A percentile compares a stretch with the other conserved stretches of the same genome.
phyloP scores from a whole-genome alignment of 441 rosid genomes.

The Populus hybrid region DNA sequence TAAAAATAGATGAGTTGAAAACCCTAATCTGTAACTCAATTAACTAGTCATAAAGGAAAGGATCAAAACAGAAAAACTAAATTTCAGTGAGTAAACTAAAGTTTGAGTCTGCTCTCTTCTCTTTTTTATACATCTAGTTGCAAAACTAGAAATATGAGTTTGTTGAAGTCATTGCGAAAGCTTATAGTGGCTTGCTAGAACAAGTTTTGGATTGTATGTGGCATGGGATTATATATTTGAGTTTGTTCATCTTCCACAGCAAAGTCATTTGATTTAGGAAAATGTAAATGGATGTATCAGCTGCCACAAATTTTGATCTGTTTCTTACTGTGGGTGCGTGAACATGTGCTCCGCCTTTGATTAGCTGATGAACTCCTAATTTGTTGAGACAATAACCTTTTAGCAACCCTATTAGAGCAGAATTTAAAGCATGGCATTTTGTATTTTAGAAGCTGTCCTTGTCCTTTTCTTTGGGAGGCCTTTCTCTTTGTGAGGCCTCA shows the following conservation, averaged over 20 bases:
- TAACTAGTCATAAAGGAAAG: neutral
- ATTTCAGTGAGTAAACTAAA: neutral
- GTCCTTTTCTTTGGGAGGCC: neutral
- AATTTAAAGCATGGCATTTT: neutral
- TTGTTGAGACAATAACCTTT: neutral
- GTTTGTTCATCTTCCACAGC: neutral
- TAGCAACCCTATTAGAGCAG: neutral
- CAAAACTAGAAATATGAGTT: neutral
- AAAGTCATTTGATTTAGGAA: neutral
- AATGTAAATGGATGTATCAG: neutral
- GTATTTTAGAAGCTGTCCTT: neutral
- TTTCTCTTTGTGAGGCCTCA: neutral
- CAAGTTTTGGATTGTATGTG: neutral
- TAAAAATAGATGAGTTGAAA: neutral
- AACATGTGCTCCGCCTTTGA: neutral
- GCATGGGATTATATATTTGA: neutral
- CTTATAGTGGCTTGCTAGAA: neutral
- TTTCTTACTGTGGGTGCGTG: neutral
- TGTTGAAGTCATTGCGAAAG: neutral
- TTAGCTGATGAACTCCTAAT: neutral
- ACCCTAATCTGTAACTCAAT: neutral
- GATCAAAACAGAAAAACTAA: neutral
- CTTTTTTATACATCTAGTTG: neutral
- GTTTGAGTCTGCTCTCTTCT: neutral
- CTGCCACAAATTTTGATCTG: neutral